Percentiles rank a stretch among this genome's conserved stretches.
These are phyloP conservation scores for Venturia asperata DNA, from an alignment of 2,329 filamentous ascomycete species.

Conservation along the genomic window DNA sequence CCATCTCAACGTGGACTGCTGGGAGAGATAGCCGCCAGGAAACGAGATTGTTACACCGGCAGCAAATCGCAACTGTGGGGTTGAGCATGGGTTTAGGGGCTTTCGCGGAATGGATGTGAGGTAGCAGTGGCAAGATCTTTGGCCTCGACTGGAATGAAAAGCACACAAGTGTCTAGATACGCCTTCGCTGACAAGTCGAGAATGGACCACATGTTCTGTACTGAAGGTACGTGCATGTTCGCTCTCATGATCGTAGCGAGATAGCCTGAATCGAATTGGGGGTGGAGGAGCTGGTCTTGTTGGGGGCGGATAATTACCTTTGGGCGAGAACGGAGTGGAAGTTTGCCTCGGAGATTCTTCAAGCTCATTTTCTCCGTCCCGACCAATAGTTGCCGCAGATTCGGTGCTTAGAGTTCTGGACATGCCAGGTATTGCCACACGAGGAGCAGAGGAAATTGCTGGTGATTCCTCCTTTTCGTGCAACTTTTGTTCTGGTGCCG, in stretches of 20 bases:
- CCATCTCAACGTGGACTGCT: constrained; percentile 1
- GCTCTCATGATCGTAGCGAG: neutral
- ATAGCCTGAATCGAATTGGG: neutral
- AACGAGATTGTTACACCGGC: neutral
- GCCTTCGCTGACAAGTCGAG: neutral
- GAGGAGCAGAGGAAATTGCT: constrained; percentile 40
- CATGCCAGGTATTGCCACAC: constrained; percentile 54
- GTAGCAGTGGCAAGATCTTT: neutral
- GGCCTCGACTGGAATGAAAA: neutral
- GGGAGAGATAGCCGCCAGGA: neutral
- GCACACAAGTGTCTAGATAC: neutral
- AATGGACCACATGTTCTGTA: neutral
- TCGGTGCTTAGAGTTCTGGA: constrained; percentile 47
- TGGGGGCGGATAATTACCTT: constrained; percentile 6
- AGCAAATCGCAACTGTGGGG: neutral
- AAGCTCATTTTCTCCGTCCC: constrained; percentile 41
- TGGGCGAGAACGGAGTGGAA: neutral
- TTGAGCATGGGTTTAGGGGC: constrained; percentile 1
- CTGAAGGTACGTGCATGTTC: neutral
- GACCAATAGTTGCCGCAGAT: constrained; percentile 38
- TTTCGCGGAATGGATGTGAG: constrained; percentile 2
- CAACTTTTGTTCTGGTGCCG: constrained; percentile 26
- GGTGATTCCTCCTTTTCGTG: constrained; percentile 43
- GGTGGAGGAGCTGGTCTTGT: neutral
- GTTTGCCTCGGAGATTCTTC: neutral